Evolutionary conservation across 352 stramenopile species (phyloP), one percentile per base, ranked within the genome.

Genomic region (Phytophthora ohioensis): DNA sequence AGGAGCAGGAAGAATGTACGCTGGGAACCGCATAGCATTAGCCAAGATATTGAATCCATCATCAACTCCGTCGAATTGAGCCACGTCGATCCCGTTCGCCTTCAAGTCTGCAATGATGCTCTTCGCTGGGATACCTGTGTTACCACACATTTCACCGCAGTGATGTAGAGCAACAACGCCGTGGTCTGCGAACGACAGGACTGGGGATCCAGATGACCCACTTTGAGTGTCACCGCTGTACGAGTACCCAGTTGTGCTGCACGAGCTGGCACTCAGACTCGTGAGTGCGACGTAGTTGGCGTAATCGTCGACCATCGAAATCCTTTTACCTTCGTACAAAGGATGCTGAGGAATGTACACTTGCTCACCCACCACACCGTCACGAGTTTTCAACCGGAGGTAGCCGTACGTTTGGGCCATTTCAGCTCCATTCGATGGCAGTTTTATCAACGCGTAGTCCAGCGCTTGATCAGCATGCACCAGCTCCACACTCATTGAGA

Each of bases 141-240:
- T 93, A 4, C 71, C 69, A 35, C 85, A 91, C 58, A 76, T 67
- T 49, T 86, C 61, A 5, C 85, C 85, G 62, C 85, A 93, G 53
- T 91, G 85, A 62, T 93, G 81, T n/a, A 93, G 69, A 15, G 83
- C 85, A 39, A 91, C 69, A 13, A 93, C 85, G 13, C 80, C 79
- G 64, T 91, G 72, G 62, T 91, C 81, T 0, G 60, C 21, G 4
- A 69, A 74, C 13, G 79, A 82, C 8, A 93, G 57, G 3, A 93
- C 82, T 0, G 85, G 85, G 6, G 85, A 88, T 0, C 85, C 85
- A 0, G 85, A 92, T 3, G 85, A 91, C 1, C 85, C 85, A 8
- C 67, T 79, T 15, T 92, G 73, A 2, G 85, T 92, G 58, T 92
- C 85, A 9, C 75, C 81, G 39, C 81, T 91, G 72, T 92, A 92